phyloP scores from a whole-genome alignment of 2,329 filamentous ascomycete genomes.

The Ascochyta clinopodiicola region DNA sequence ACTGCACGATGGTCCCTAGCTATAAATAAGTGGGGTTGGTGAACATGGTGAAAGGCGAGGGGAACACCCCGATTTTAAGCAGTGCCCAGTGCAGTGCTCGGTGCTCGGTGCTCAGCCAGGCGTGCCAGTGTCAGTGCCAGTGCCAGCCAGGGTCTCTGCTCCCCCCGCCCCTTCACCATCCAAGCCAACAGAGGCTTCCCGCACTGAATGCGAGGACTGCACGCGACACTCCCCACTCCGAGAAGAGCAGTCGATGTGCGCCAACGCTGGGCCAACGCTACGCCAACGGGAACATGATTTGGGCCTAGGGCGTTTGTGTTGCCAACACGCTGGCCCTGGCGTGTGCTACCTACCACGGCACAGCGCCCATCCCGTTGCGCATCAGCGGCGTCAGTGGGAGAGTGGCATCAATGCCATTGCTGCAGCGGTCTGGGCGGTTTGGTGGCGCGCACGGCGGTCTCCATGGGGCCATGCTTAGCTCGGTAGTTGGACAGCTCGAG shows the following conservation, averaged over 20 bases:
- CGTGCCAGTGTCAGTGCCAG: background rate
- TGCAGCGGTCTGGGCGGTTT: slow-evolving; percentile 7
- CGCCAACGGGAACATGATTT: slow-evolving; percentile 9
- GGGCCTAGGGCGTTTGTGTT: slow-evolving; percentile 3
- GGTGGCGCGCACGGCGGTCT: background rate
- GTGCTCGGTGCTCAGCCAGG: too few relatives aligned
- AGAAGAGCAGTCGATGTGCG: slow-evolving; percentile 9
- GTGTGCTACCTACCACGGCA: background rate
- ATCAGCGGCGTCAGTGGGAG: background rate
- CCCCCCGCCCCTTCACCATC: background rate
- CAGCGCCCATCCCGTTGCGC: slow-evolving; percentile 10
- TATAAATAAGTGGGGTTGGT: slow-evolving; percentile 11
- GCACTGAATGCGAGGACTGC: slow-evolving; percentile 24
- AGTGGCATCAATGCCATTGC: background rate
- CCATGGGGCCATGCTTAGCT: too few relatives aligned
- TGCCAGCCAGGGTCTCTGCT: slow-evolving; percentile 6
- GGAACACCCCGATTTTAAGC: slow-evolving; percentile 4
- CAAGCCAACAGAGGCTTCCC: slow-evolving; percentile 21
- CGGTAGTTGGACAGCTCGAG: slow-evolving; percentile 1
- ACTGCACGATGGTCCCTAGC: slow-evolving; percentile 11
- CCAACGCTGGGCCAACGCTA: slow-evolving; percentile 10
- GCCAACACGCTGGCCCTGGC: background rate
- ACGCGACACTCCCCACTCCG: slow-evolving; percentile 40
- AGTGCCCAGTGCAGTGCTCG: background rate
- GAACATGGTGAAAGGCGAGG: slow-evolving; percentile 8